A percentile compares a stretch with the other conserved stretches of the same genome.
phyloP scores from a whole-genome alignment of 2,329 filamentous ascomycete genomes.

The Pseudocercospora fijiensis region DNA sequence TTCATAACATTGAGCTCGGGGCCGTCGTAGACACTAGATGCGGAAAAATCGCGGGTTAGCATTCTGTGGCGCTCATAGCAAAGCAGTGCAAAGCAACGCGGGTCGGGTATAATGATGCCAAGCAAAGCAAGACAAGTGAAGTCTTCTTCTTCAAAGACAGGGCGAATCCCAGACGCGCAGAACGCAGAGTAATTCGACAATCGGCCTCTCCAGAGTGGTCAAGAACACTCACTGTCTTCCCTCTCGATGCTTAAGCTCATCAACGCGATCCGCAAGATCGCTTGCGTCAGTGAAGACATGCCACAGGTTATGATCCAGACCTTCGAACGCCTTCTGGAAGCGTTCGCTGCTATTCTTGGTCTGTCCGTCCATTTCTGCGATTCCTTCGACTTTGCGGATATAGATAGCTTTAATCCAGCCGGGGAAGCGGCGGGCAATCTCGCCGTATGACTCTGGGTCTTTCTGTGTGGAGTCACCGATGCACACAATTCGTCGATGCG shows the following conservation, averaged over 20 bases:
- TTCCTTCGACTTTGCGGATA: constrained; percentile 77
- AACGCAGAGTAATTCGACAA: background rate
- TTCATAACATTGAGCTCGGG: constrained; percentile 20
- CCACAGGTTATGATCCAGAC: constrained; percentile 70
- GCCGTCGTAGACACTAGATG: constrained; percentile 16
- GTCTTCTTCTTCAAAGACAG: too few species aligned
- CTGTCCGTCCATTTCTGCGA: constrained; percentile 71
- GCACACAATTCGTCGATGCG: constrained; percentile 73
- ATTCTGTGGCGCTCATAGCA: constrained; percentile 3
- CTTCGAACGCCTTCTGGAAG: constrained; percentile 80
- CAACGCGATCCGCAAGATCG: constrained; percentile 55
- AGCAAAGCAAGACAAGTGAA: background rate
- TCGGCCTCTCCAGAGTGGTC: background rate
- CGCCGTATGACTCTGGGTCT: constrained; percentile 86
- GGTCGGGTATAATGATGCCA: background rate
- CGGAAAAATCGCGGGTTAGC: constrained; percentile 8
- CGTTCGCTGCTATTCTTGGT: constrained; percentile 65
- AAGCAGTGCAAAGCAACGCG: background rate
- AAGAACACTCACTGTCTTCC: constrained; percentile 19
- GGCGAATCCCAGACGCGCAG: background rate
- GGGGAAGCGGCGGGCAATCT: constrained; percentile 67
- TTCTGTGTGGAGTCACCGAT: constrained; percentile 90
- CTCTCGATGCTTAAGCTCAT: constrained; percentile 31
- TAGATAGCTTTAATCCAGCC: constrained; percentile 81
- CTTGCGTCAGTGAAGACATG: constrained; percentile 75